phyloP scores from a whole-genome alignment of 148 eudicot genomes.

The Vaccinium vitisidaea region DNA sequence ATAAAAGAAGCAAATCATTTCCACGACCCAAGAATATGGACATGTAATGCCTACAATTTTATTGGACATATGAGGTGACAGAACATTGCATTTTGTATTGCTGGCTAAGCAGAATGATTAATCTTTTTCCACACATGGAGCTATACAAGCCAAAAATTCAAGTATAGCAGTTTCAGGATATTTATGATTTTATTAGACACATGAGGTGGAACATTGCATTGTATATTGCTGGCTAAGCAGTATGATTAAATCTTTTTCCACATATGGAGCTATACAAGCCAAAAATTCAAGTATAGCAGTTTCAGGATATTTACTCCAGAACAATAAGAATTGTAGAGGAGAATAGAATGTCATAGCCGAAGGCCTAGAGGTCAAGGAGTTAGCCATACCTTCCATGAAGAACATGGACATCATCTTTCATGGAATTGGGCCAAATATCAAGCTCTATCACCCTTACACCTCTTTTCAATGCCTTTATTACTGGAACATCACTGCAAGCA shows the following conservation, averaged over 20 bases:
- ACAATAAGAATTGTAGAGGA: background rate
- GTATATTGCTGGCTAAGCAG: background rate
- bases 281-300: background rate
- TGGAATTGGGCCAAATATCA: conserved; percentile 80
- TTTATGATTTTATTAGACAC: background rate
- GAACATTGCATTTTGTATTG: background rate
- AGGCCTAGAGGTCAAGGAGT: background rate
- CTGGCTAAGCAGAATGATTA: background rate
- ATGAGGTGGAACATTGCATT: background rate
- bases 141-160: background rate
- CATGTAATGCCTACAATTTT: background rate
- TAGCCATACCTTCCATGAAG: conserved; percentile 66
- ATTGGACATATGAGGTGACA: background rate
- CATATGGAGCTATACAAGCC: background rate
- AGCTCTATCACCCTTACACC: conserved; percentile 93
- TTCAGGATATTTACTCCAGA: background rate
- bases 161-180: background rate
- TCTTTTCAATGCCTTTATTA: conserved; percentile 61
- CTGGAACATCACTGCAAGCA: conserved; percentile 73
- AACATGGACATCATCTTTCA: conserved; percentile 61
- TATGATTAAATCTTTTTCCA: background rate
- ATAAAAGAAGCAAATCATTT: background rate
- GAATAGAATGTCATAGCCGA: background rate
- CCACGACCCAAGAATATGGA: background rate
- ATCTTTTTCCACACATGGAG: background rate